Evolutionary conservation across 495 filamentous ascomycete genomes (phyloP), one percentile per base, ranked within the genome.

Genomic region (Terfezia claveryi): DNA sequence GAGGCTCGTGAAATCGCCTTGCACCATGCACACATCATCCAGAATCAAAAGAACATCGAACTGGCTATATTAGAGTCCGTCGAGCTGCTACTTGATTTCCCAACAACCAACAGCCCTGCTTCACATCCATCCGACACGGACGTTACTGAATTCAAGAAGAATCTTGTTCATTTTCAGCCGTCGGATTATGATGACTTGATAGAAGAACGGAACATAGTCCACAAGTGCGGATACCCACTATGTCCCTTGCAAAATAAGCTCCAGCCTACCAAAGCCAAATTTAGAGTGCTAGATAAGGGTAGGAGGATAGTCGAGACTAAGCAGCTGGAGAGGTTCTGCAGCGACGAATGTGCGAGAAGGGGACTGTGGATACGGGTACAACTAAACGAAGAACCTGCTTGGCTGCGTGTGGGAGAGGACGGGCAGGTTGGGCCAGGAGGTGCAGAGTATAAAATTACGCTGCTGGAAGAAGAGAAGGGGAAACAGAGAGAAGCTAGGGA

Each of bases 281-380:
- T 54, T 32, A 71, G 51, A 58, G 64, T 53, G 71, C 67, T 60
- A 72, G 73, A 20, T 69, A 73, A 49, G 63, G 69, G 38, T 69
- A 74, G 53, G 56, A 70, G 75, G 23, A 75, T 81, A 44, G 77
- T 82, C 10, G 72, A 75, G n/a, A 74, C 71, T 9, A 76, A 78
- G 54, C 75, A 81, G 60, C 60, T 89, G 10, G 86, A 92, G 68
- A 80, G 81, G 63, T 98, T 92, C 85, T 98, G 91, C 65, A 83
- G 79, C 0, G 75, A 82, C 49, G 71, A 71, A 16, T 98, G 91
- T 72, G 82, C 80, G 1, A 74, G 79, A 59, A 73, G 81, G 38
- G 87, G 83, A 16, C 69, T 93, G 59, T 92, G 83, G 67, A 71
- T 98, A 57, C 81, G 84, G 59, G 82, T 89, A 41, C 91, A 98